Base-by-base conservation (phyloP, 202 grass and related monocot genomes). In the Digitaria exilis region DNA sequence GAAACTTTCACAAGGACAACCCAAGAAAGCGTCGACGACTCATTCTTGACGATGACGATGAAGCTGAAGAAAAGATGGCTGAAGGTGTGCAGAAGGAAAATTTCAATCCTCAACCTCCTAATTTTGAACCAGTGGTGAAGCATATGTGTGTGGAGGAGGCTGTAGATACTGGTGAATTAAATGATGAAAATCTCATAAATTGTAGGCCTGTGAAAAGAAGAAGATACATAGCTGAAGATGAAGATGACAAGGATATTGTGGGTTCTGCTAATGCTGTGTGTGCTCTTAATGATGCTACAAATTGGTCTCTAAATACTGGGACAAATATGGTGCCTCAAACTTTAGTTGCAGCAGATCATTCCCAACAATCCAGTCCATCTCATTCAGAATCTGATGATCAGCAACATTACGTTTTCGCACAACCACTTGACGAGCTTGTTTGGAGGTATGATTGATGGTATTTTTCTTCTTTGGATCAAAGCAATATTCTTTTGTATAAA, bases 381-480 rank as follows among this genome's bases (percentile, higher is more conserved):
- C 30, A 63, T 73, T 70, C 51, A 50, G 80, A 71, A 17, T 48
- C 17, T 50, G 34, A 2, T 8, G 30, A 83, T 82, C 67, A 48
- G 7, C 66, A 72, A 31, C 58, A 54, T 41, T 26, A 57, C 56
- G 77, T 73, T 76, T 64, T n/a, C 30, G 73, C 54, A 3, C 82
- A 71, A 54, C 82, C 88, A 14, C 42, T 70, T 63, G 69, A 72
- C 69, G 65, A 70, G 41, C 77, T 68, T 75, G 46, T 88, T 85
- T 93, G 91, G 91, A 93, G 87, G 91, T 93, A 56, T 54, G 63
- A 29, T 24, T 17, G 5, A 65, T 76, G 18, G 7, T 71, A 12
- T 22, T 55, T 73, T 34, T 15, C 77, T 45, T 7, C 43, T 66
- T 5, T 30, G 32, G 49, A 25, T 67, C 5, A 46, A 79, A 48